These are phyloP conservation scores for Coemansia sp. DNA, from an alignment of 192 early-diverging fungal species.

Conservation along the genomic window DNA sequence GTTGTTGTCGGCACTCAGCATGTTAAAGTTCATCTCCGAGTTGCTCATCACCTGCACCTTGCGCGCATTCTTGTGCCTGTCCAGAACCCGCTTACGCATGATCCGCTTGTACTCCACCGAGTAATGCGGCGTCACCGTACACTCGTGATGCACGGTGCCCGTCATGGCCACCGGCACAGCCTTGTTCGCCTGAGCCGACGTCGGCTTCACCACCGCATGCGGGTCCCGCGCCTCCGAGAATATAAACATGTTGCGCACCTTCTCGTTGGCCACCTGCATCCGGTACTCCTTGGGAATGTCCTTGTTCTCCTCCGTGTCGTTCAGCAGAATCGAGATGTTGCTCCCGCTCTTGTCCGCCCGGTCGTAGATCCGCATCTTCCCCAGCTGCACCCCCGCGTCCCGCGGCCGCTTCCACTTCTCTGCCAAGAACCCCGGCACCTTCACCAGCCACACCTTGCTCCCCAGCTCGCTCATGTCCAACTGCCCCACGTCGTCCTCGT, in stretches of 20 bases:
- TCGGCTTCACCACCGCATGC: slow-evolving; percentile 35
- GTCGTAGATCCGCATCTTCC: slow-evolving; percentile 72
- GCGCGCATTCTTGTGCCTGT: slow-evolving; percentile 39
- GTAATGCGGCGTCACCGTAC: slow-evolving; percentile 57
- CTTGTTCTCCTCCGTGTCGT: slow-evolving; percentile 52
- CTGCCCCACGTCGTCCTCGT: slow-evolving; percentile 64
- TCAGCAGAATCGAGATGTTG: slow-evolving; percentile 63
- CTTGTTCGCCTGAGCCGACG: slow-evolving; percentile 40
- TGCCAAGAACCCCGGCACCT: slow-evolving; percentile 85
- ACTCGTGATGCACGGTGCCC: slow-evolving; percentile 70
- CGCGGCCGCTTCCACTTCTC: slow-evolving; percentile 71
- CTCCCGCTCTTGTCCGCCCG: slow-evolving; percentile 48
- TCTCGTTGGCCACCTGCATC: slow-evolving; percentile 61
- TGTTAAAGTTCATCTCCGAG: slow-evolving; percentile 41
- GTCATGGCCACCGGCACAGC: slow-evolving; percentile 51
- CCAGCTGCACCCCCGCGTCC: slow-evolving; percentile 64
- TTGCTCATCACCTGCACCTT: slow-evolving; percentile 11
- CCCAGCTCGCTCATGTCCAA: slow-evolving; percentile 59
- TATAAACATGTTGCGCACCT: slow-evolving; percentile 70
- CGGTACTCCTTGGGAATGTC: slow-evolving; percentile 81
- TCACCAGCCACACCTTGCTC: slow-evolving; percentile 89
- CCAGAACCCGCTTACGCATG: slow-evolving; percentile 59
- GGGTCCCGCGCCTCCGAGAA: slow-evolving; percentile 60
- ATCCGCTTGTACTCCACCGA: slow-evolving; percentile 59
- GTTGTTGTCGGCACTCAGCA: slow-evolving; percentile 36